These are phyloP conservation scores for Verticillium albo-atrum DNA, from an alignment of 2,329 filamentous ascomycete species.

Conservation along the genomic window DNA sequence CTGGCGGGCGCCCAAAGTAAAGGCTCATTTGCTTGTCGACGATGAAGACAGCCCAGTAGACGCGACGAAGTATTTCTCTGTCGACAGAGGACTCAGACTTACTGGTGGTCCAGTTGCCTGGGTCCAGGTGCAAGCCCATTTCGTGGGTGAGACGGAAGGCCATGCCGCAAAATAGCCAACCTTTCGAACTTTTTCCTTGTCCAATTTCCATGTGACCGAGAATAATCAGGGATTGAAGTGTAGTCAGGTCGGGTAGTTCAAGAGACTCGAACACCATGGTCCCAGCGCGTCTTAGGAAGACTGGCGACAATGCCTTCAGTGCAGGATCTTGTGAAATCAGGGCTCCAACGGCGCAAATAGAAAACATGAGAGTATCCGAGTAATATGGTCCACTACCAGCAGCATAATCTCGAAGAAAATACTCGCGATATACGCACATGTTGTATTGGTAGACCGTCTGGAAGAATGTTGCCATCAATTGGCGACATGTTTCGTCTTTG, in stretches of 20 bases:
- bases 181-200: conserved; percentile 40
- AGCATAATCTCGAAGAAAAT: conserved; percentile 45
- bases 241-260: conserved; percentile 41
- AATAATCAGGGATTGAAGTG: conserved; percentile 38
- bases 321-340: conserved; percentile 34
- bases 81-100: conserved; percentile 33
- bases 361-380: conserved; percentile 42
- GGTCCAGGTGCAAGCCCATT: conserved; percentile 48
- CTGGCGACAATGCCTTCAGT: conserved; percentile 30
- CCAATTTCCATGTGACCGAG: conserved; percentile 44
- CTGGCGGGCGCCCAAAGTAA: conserved; percentile 46
- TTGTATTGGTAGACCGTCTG: conserved; percentile 42
- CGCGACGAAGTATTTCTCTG: conserved; percentile 41
- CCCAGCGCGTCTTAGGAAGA: conserved; percentile 40
- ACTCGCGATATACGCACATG: conserved; percentile 47
- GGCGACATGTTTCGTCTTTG: conserved; percentile 37
- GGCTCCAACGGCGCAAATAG: conserved; percentile 44
- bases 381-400: conserved; percentile 41
- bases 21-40: conserved; percentile 47
- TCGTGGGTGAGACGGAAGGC: conserved; percentile 45
- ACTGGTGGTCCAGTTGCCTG: conserved; percentile 39
- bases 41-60: conserved; percentile 47
- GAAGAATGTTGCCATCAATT: conserved; percentile 44
- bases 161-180: conserved; percentile 49
- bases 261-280: conserved; percentile 38